Percentiles rank a stretch among this genome's conserved stretches.
Evolutionary conservation across 2,329 filamentous ascomycete genomes (phyloP).

Genomic region (Aspergillus sp.): DNA sequence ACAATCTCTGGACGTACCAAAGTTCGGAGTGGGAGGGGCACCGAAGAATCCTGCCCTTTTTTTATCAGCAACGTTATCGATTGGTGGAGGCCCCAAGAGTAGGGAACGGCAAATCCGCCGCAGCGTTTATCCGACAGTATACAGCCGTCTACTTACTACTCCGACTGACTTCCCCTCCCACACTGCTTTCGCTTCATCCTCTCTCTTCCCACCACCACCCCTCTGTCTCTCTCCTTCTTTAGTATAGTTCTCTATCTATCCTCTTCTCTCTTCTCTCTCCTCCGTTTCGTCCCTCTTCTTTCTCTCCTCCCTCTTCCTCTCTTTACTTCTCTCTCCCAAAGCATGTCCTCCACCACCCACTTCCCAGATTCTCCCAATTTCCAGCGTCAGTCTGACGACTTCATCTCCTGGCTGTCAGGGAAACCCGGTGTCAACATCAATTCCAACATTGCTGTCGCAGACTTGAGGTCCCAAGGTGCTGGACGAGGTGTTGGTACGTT

Average conservation of each 20-base stretch:
- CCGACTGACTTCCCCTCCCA: neutral
- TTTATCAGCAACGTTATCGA: conserved; percentile 32
- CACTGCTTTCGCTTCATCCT: neutral
- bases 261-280: conserved; percentile 7
- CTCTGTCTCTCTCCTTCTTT: neutral
- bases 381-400: conserved; percentile 49
- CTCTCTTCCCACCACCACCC: conserved; percentile 4
- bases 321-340: conserved; percentile 13
- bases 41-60: conserved; percentile 1
- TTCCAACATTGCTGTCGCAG: conserved; percentile 57
- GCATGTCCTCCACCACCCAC: conserved; percentile 37
- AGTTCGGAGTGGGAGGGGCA: conserved; percentile 12
- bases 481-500: conserved; percentile 64
- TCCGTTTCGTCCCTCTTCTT: neutral
- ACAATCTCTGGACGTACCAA: conserved; percentile 8
- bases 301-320: conserved; percentile 1
- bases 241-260: neutral
- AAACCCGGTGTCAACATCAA: conserved; percentile 55
- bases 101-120: conserved; percentile 15
- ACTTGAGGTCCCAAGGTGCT: conserved; percentile 55
- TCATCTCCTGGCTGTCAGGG: conserved; percentile 57
- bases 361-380: conserved; percentile 39
- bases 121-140: conserved; percentile 28
- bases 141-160: conserved; percentile 13
- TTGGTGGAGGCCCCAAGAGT: conserved; percentile 17